Evolutionary conservation across 1,284 basidiomycete genomes (phyloP).

Genomic region (Trichosporon ovoides): DNA sequence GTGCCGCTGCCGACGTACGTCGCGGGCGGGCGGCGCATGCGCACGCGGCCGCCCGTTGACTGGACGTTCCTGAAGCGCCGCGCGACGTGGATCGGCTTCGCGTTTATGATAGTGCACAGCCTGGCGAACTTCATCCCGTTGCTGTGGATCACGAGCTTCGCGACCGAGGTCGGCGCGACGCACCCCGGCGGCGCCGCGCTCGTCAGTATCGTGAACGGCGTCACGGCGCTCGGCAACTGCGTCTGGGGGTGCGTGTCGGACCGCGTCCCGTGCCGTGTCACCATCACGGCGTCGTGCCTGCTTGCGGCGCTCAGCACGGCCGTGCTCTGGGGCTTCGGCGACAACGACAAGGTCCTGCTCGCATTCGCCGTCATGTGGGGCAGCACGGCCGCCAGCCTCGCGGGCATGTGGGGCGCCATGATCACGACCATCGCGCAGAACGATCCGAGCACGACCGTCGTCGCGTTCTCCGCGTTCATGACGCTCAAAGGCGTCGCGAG

Average conservation of each 20-base stretch:
- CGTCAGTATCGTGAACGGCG: constrained; percentile 45
- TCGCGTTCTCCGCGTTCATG: constrained; percentile 41
- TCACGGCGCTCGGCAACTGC: constrained; percentile 21
- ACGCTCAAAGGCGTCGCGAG: constrained; percentile 39
- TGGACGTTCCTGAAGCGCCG: constrained; percentile 25
- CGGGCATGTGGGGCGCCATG: constrained; percentile 35
- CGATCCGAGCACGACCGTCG: constrained; percentile 34
- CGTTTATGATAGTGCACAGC: constrained; percentile 34
- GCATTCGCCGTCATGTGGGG: constrained; percentile 35
- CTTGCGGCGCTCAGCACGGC: constrained; percentile 38
- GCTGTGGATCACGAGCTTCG: constrained; percentile 40
- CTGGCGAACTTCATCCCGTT: constrained; percentile 46
- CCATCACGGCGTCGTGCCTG: constrained; percentile 35
- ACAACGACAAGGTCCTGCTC: constrained; percentile 25
- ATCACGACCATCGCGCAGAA: constrained; percentile 35
- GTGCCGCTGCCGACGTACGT: constrained; percentile 25
- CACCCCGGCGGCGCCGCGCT: constrained; percentile 38
- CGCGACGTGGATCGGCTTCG: constrained; percentile 29
- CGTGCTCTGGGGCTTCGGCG: constrained; percentile 47
- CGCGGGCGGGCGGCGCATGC: background rate
- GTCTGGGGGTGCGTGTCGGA: constrained; percentile 43
- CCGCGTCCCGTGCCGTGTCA: constrained; percentile 28
- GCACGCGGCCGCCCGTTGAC: constrained; percentile 18
- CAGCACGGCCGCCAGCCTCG: constrained; percentile 28
- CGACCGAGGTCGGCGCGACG: constrained; percentile 33